Evolutionary conservation across 768 basidiomycete genomes (phyloP), one percentile per base, ranked within the genome.

Genomic region (Coprinopsis strossmayeri): DNA sequence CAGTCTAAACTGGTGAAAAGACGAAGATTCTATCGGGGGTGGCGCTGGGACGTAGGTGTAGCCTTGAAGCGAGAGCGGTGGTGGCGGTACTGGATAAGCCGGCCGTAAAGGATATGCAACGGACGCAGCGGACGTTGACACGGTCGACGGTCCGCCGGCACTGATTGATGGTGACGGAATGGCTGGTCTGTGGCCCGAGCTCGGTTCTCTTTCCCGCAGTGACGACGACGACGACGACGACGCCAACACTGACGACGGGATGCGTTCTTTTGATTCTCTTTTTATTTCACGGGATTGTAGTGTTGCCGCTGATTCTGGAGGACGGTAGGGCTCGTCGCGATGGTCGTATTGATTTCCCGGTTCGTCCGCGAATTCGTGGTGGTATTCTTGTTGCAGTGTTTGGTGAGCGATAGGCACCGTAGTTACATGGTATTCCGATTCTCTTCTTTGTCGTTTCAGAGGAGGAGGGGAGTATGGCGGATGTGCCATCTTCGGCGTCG

Each of bases 391-490:
- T 21, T 5, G 37, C 7, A 5, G 37, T 18, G 37, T 13, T 13
- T 38, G 37, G n/a, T n/a, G n/a, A n/a, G n/a, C n/a, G n/a, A n/a
- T n/a, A n/a, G n/a, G n/a, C n/a, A n/a, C n/a, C n/a, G n/a, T n/a
- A n/a, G n/a, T n/a, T n/a, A n/a, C n/a, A n/a, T 18, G 37, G 17
- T 38, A 21, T 18, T 38, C 37, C 17, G 37, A 18, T 18, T 21
- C 26, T 9, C 40, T 24, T 18, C 48, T 25, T 18, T 30, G 48
- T 28, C 61, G 57, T 49, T 62, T 62, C 17, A 57, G 50, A 51
- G 61, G 58, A n/a, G 61, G 57, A 3, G 59, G 59, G 11, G 60
- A 56, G 55, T 46, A 46, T n/a, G 5, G 12, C 37, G 37, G 20
- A 17, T 10, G 37, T 13, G 18, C 32, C 37, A 38, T 18, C 13